Evolutionary conservation across 1,139 yeast genomes (phyloP).

Genomic region (Pichia sp.): DNA sequence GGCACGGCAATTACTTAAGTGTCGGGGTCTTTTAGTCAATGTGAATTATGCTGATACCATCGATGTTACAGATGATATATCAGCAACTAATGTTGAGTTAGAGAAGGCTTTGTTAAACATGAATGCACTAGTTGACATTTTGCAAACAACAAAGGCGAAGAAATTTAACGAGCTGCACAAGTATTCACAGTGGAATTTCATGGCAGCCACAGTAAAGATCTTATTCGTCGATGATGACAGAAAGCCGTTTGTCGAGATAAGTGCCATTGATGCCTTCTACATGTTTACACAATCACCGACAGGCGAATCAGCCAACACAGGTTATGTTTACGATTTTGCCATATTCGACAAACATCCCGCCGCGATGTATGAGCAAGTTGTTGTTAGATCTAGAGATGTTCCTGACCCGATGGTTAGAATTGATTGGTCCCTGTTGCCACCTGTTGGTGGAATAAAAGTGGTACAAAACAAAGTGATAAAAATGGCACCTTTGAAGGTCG

Average conservation of each 20-base stretch:
- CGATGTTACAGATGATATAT: slow-evolving; percentile 24
- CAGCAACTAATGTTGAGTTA: slow-evolving; percentile 46
- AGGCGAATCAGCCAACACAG: slow-evolving; percentile 38
- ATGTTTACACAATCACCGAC: slow-evolving; percentile 36
- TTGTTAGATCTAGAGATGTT: slow-evolving; percentile 28
- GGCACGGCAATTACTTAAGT: slow-evolving; percentile 35
- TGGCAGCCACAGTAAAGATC: slow-evolving; percentile 43
- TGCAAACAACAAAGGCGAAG: slow-evolving; percentile 29
- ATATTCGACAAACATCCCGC: slow-evolving; percentile 20
- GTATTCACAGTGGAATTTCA: slow-evolving; percentile 32
- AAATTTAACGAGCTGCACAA: slow-evolving; percentile 34
- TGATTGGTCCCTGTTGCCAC: slow-evolving; percentile 67
- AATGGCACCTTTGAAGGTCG: slow-evolving; percentile 63
- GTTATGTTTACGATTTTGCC: slow-evolving; percentile 28
- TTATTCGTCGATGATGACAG: slow-evolving; percentile 37
- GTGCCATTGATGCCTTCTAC: slow-evolving; percentile 36
- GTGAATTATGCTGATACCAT: slow-evolving; percentile 23
- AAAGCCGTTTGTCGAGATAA: slow-evolving; percentile 42
- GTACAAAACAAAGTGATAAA: slow-evolving; percentile 43
- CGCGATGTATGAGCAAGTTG: slow-evolving; percentile 23
- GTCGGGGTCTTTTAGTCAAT: slow-evolving; percentile 26
- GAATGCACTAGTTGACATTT: slow-evolving; percentile 53
- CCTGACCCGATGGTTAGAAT: slow-evolving; percentile 44
- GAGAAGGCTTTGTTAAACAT: slow-evolving; percentile 53
- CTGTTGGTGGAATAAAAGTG: slow-evolving; percentile 82